Evolutionary conservation across 768 basidiomycete species (phyloP), one percentile per base, ranked within the genome.

Genomic region (Heimioporus sp.): DNA sequence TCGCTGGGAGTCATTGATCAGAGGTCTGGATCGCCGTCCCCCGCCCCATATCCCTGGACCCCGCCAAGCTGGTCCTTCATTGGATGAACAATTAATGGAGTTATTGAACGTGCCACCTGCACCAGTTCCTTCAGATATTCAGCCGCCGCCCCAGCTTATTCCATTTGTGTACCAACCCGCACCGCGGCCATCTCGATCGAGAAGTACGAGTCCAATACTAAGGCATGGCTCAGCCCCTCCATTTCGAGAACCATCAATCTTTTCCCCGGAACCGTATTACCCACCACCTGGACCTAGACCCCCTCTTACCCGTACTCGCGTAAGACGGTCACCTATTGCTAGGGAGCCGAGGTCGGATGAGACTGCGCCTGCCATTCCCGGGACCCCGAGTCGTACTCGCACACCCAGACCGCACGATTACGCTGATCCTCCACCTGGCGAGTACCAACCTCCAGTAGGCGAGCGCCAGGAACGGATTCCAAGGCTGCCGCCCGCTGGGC

Each of bases 41-140:
- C 67, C 78, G 0, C 68, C 80, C n/a, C 78, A 79, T 6, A 66
- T 73, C 10, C 75, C 81, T 6, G 64, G 75, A 5, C 76, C 75
- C 7, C 57, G 64, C 10, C 67, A 61, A n/a, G 53, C 74, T 28
- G 80, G 78, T 9, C 78, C 73, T 5, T 80, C 85, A 0, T 69
- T 88, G 35, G 79, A 80, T 10, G 77, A 85, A 45, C 78, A 81
- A 48, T 65, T 89, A 5, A 79, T 82, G 51, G 81, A 84, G 9
- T 75, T 88, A 32, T 58, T 89, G 24, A 76, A 78, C n/a, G 63
- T 80, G 11, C 73, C 72, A 10, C 70, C 74, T 15, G 67, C 70
- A 19, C 65, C 73, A 1, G 66, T 73, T 6, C 72, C 72, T 15
- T 67, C 70, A 8, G 68, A 70, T 13, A 72, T 79, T 15, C 72